phyloP scores from a whole-genome alignment of 1,139 yeast species.

The Scheffersomyces insectosa region DNA sequence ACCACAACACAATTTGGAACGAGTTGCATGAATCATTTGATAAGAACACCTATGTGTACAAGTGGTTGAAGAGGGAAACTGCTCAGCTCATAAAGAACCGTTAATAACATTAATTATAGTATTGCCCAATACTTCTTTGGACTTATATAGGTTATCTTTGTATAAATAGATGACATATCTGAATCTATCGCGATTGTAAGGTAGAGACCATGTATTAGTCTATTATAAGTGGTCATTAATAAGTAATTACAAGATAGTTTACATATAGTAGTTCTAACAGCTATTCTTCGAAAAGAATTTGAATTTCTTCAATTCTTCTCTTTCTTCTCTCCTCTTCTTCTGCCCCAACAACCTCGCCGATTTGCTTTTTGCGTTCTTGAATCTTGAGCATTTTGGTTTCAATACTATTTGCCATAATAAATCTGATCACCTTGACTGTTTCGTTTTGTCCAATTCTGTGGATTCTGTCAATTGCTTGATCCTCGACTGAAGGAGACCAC shows the following conservation, averaged over 20 bases:
- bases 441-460: constrained; percentile 87
- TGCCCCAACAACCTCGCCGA: constrained; percentile 84
- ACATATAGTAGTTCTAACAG: not conserved
- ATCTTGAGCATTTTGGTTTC: constrained; percentile 88
- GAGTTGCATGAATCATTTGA: constrained; percentile 49
- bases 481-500: constrained; percentile 96
- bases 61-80: constrained; percentile 81
- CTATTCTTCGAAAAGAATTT: constrained; percentile 65
- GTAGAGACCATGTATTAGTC: no score
- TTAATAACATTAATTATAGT: not conserved
- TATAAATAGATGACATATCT: no score
- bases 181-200: no score
- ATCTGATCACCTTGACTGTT: constrained; percentile 73
- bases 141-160: no score
- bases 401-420: constrained; percentile 81
- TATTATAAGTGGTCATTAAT: no score
- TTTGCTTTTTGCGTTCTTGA: constrained; percentile 80
- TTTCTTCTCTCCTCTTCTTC: constrained; percentile 74
- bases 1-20: constrained; percentile 65
- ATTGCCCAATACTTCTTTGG: not conserved
- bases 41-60: constrained; percentile 53
- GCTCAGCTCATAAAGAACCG: constrained; percentile 26
- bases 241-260: not conserved
- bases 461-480: constrained; percentile 92
- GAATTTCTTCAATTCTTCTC: constrained; percentile 79